Conservation (phyloP, 2,329 filamentous ascomycete genomes). For the Verruconis gallopava region DNA sequence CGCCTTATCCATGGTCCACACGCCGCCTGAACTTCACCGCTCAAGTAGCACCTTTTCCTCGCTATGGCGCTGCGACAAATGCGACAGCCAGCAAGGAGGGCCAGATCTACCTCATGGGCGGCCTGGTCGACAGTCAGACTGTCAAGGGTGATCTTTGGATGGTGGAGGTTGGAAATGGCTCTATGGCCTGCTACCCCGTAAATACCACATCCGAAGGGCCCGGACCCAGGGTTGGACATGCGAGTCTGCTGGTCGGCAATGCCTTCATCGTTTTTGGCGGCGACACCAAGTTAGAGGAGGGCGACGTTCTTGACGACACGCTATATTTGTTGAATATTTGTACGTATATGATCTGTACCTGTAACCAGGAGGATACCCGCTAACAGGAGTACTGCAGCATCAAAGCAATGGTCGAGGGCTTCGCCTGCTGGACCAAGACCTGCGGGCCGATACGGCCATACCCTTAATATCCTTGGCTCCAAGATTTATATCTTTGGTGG, state of each 20-base stretch:
- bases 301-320: slow-evolving; percentile 84
- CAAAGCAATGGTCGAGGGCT: slow-evolving; percentile 93
- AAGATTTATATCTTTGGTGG: slow-evolving; percentile 97
- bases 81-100: slow-evolving; percentile 87
- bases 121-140: slow-evolving; percentile 83
- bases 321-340: slow-evolving; percentile 95
- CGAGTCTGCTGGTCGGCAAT: slow-evolving; percentile 89
- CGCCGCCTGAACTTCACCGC: slow-evolving; percentile 76
- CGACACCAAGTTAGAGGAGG: slow-evolving; percentile 93
- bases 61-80: slow-evolving; percentile 95
- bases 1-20: slow-evolving; percentile 93
- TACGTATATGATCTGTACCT: slow-evolving; percentile 37
- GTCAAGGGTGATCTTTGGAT: slow-evolving; percentile 98
- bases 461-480: slow-evolving; percentile 88
- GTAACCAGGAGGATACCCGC: too few relatives aligned
- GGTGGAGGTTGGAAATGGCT: slow-evolving; percentile 74
- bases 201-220: slow-evolving; percentile 87
- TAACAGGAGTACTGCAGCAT: slow-evolving; percentile 50
- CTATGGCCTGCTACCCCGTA: slow-evolving; percentile 81
- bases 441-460: slow-evolving; percentile 87
- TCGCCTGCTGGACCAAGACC: slow-evolving; percentile 77
- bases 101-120: slow-evolving; percentile 95
- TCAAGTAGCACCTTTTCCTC: slow-evolving; percentile 77
- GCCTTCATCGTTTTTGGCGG: slow-evolving; percentile 98
- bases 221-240: slow-evolving; percentile 85